These are phyloP conservation scores for Neurospora terricola DNA, from an alignment of 495 filamentous ascomycete species.

Conservation along the genomic window DNA sequence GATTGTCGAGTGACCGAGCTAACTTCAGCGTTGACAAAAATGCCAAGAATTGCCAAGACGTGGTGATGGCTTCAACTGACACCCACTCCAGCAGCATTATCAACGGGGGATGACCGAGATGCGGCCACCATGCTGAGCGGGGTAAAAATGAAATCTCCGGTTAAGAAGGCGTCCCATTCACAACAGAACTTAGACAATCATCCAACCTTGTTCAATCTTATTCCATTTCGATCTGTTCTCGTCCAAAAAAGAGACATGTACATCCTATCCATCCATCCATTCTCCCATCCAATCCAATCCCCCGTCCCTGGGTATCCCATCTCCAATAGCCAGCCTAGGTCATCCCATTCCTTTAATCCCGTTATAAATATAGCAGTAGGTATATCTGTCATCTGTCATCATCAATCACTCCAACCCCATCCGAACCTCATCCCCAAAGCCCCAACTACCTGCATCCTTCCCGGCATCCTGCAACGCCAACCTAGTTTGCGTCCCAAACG, in stretches of 20 bases:
- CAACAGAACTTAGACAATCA: background rate
- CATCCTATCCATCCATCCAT: background rate
- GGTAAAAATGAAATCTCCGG: no score
- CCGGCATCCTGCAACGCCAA: conserved; percentile 23
- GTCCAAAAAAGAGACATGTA: background rate
- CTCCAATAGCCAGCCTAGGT: background rate
- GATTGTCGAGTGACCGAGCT: background rate
- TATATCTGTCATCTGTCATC: background rate
- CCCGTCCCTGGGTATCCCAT: background rate
- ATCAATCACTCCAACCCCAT: conserved; percentile 26
- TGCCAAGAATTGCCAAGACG: background rate
- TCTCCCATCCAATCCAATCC: background rate
- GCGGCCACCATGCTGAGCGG: no score
- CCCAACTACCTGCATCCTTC: conserved; percentile 21
- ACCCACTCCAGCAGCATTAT: background rate
- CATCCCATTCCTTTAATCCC: background rate
- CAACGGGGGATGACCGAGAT: background rate
- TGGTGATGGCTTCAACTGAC: background rate
- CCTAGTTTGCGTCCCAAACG: conserved; percentile 15
- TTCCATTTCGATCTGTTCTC: background rate
- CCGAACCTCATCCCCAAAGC: conserved; percentile 27
- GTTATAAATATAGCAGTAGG: background rate
- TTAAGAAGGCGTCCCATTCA: no score
- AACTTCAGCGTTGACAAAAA: background rate
- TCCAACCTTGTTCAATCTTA: background rate